These are phyloP conservation scores for Phaeosphaeria sp. DNA, from an alignment of 2,329 filamentous ascomycete genomes.

Conservation along the genomic window DNA sequence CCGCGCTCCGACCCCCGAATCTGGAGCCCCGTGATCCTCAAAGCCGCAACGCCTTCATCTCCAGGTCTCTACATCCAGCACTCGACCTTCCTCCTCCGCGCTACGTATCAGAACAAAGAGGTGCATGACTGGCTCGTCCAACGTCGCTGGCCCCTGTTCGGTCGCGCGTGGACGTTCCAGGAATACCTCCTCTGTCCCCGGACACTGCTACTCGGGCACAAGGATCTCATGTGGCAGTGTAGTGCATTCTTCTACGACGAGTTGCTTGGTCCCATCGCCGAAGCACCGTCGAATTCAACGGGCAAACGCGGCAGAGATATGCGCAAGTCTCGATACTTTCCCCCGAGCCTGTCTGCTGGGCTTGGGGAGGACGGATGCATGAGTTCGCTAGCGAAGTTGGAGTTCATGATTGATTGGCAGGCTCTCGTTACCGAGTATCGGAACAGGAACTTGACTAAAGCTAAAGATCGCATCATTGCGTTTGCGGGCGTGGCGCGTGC, in stretches of 20 bases:
- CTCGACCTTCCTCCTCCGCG: too few relatives aligned
- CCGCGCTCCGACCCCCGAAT: slow-evolving; percentile 8
- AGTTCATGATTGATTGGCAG: slow-evolving; percentile 7
- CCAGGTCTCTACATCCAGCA: slow-evolving; percentile 12
- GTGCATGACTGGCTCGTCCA: slow-evolving; percentile 9
- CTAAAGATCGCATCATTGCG: slow-evolving; percentile 13
- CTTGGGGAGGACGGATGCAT: background rate
- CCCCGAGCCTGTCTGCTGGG: background rate
- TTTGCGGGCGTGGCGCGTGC: slow-evolving; percentile 16
- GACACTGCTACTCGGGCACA: slow-evolving; percentile 16
- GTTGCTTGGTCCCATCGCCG: slow-evolving; percentile 1
- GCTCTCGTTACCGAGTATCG: slow-evolving; percentile 12
- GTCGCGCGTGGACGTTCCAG: slow-evolving; percentile 27
- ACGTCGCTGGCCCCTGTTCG: slow-evolving; percentile 18
- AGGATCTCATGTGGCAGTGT: slow-evolving; percentile 23
- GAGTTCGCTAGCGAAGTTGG: background rate
- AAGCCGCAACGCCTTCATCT: background rate
- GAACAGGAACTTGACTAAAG: background rate
- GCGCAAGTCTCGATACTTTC: slow-evolving; percentile 13
- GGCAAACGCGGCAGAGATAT: background rate
- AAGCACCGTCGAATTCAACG: background rate
- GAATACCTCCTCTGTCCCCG: slow-evolving; percentile 21
- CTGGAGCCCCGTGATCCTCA: slow-evolving; percentile 13
- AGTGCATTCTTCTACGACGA: slow-evolving; percentile 13
- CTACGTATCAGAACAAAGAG: background rate